Base-by-base conservation (phyloP, 2,329 filamentous ascomycete genomes). In the Hypoxylon sp. region DNA sequence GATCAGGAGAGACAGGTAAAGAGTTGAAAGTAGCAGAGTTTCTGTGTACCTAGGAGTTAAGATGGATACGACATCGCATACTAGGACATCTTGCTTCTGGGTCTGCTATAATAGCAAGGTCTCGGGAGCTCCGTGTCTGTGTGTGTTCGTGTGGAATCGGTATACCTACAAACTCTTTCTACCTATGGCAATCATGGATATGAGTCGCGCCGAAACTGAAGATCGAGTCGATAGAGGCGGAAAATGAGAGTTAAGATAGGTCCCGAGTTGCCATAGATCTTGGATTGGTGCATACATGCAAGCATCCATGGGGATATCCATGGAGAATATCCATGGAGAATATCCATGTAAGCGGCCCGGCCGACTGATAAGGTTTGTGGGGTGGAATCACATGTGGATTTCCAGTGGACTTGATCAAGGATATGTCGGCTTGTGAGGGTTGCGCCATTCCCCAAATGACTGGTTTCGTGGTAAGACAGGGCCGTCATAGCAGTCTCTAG, bases 341-440 rank as follows among this genome's bases (percentile, higher is more conserved):
- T 19, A 41, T 41, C 37, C 37, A 19, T 41, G 37, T 19, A 41
- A 1, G 37, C 17, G 10, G 37, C 37, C 37, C 17, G 37, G 6
- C 15, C 17, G 47, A 17, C 41, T 46, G 48, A 67, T 59, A 65
- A 59, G 54, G 43, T 58, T 60, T 66, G 59, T 62, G 56, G 64
- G 59, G 62, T 63, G 37, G 44, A 55, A 66, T 66, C 64, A 66
- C 64, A 66, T 66, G 47, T 55, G 54, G 54, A 51, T 52, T 55
- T 58, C 7, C 7, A 32, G 8, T 54, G 34, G 34, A 19, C 15
- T 39, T 39, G 34, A n/a, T 37, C 10, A 15, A 37, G 13, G 13
- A n/a, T n/a, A n/a, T n/a, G n/a, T n/a, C n/a, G n/a, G 11, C 15
- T 11, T 20, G 37, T 17, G 11, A 20, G 17, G 24, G 26, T 49